A percentile compares a stretch with the other conserved stretches of the same genome.
Evolutionary conservation across 1,284 basidiomycete species (phyloP).

Genomic region (Irpex sp.): DNA sequence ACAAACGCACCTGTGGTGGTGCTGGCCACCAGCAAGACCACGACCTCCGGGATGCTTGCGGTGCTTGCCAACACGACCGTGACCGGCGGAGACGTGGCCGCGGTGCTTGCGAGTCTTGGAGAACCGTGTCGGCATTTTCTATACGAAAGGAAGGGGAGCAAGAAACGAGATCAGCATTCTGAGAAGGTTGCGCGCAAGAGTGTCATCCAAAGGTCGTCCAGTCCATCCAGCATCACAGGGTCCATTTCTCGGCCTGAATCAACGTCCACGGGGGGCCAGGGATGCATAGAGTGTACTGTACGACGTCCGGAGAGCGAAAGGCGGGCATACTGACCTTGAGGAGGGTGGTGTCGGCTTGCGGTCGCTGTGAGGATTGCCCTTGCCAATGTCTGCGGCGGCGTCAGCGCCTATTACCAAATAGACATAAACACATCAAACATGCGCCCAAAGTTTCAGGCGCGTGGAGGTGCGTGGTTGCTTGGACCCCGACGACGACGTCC

Average conservation of each 20-base stretch:
- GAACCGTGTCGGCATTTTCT: slow-evolving; percentile 91
- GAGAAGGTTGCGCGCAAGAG: slow-evolving; percentile 5
- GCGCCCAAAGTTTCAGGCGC: not conserved
- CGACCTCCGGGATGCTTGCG: slow-evolving; percentile 99
- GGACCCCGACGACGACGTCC: slow-evolving; percentile 8
- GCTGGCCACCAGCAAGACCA: slow-evolving; percentile 99
- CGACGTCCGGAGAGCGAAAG: slow-evolving; percentile 22
- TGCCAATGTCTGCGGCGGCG: slow-evolving; percentile 1
- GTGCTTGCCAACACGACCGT: slow-evolving; percentile 99
- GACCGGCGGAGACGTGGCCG: slow-evolving; percentile 97
- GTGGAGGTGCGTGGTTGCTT: slow-evolving; percentile 4
- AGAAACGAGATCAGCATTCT: slow-evolving; percentile 2
- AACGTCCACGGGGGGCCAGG: slow-evolving; percentile 27
- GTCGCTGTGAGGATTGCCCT: slow-evolving; percentile 11
- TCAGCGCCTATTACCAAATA: slow-evolving; percentile 19
- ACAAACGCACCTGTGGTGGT: slow-evolving; percentile 89
- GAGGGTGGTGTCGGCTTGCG: slow-evolving; percentile 35
- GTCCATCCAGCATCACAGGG: slow-evolving; percentile 48
- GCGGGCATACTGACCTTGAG: slow-evolving; percentile 59
- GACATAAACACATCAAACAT: slow-evolving; percentile 7
- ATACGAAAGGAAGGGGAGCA: slow-evolving; percentile 27
- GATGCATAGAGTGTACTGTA: slow-evolving; percentile 19
- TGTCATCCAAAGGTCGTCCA: slow-evolving; percentile 28
- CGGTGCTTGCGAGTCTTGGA: slow-evolving; percentile 98
- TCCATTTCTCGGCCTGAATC: slow-evolving; percentile 19